Percentiles rank a stretch among this genome's conserved stretches.
phyloP scores from a whole-genome alignment of 768 basidiomycete genomes.

The Leccinellum luteum region DNA sequence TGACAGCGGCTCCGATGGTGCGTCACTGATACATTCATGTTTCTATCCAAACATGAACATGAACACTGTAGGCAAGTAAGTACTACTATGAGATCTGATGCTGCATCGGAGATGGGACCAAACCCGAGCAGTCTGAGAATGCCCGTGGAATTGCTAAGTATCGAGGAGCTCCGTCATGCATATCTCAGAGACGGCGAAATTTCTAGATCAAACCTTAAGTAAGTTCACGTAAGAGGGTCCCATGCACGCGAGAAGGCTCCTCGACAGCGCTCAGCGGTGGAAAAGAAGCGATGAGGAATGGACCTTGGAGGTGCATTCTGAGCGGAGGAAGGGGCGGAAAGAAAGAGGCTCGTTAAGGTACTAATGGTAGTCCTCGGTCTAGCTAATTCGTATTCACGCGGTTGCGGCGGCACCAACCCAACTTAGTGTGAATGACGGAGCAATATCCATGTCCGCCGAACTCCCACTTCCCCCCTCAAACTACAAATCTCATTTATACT shows the following conservation, averaged over 20 bases:
- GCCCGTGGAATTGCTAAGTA: not conserved
- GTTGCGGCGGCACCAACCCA: conserved; percentile 22
- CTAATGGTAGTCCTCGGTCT: conserved; percentile 18
- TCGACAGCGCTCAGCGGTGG: not conserved
- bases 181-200: conserved; percentile 1
- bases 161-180: conserved; percentile 9
- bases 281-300: conserved; percentile 6
- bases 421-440: conserved; percentile 26
- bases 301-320: not conserved
- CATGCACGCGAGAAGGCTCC: conserved; percentile 4
- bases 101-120: conserved; percentile 21
- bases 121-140: conserved; percentile 11
- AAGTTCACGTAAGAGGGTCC: conserved; percentile 14
- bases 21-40: not conserved
- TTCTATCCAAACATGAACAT: not conserved
- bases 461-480: conserved; percentile 15
- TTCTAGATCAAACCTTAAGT: conserved; percentile 12
- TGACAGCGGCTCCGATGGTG: not conserved
- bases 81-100: not conserved
- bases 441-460: conserved; percentile 34
- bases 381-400: conserved; percentile 25
- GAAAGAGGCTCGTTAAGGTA: not conserved
- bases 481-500: conserved; percentile 25
- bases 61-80: not conserved
- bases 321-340: not conserved